A percentile compares a stretch with the other conserved stretches of the same genome.
These are phyloP conservation scores for Fragaria ananassa DNA, from an alignment of 306 rosid species.

Conservation along the genomic window DNA sequence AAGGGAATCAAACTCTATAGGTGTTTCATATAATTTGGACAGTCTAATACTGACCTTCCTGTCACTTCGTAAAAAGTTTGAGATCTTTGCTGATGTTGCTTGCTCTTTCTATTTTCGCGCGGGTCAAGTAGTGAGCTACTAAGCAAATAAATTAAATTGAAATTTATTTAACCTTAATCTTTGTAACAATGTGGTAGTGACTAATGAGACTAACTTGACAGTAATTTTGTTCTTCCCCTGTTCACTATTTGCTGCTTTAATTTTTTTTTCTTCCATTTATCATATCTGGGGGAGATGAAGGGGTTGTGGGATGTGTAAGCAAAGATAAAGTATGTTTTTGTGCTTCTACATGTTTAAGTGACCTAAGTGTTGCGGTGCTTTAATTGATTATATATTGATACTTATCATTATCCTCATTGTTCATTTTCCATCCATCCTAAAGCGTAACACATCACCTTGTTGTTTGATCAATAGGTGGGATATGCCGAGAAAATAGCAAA, in stretches of 20 bases:
- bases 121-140: neutral
- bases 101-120: neutral
- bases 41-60: neutral
- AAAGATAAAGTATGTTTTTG: too few species aligned
- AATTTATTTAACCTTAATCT: neutral
- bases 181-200: neutral
- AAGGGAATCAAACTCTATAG: neutral
- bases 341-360: neutral
- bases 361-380: neutral
- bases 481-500: conserved; percentile 92
- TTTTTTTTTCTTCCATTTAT: neutral
- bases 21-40: neutral
- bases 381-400: neutral
- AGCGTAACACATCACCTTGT: neutral
- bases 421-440: neutral
- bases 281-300: neutral
- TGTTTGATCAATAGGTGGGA: conserved; percentile 55
- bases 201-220: neutral
- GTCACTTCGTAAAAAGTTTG: neutral
- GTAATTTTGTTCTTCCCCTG: neutral
- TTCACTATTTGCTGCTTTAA: neutral
- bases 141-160: neutral
- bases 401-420: neutral
- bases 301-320: neutral
- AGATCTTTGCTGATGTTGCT: neutral